Base-by-base conservation (phyloP, 352 stramenopile species). In the Pelagophyceae sp. region DNA sequence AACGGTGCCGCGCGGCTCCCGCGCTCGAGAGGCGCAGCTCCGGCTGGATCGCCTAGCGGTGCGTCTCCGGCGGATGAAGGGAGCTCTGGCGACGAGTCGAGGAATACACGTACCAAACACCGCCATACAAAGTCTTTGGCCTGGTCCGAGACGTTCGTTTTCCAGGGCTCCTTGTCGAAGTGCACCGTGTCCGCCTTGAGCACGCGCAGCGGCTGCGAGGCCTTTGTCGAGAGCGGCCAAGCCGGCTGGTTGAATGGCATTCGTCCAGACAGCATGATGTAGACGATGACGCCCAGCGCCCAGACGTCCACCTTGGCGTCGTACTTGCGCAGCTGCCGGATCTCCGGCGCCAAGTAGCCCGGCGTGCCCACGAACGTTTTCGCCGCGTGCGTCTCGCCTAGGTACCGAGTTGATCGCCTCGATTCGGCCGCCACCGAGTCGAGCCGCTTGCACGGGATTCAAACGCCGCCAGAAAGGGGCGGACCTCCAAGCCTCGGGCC, bases 341-440 rank as follows among this genome's bases (percentile, higher is more conserved):
- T 88, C 83, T 97, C 92, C 2, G 92, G 91, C 23, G 90, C 93
- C 90, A 97, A 96, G 91, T 91, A 97, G 79, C 95, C 96, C 23
- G 90, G 90, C 54, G 92, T 97, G 5, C 92, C 92, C 1, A 96
- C 92, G 17, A 96, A 93, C 1, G 89, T 87, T 20, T 83, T 86
- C 27, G 85, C 45, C 11, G 45, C 78, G 61, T 87, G 88, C 35
- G n/a, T n/a, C n/a, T n/a, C n/a, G n/a, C n/a, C n/a, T 75, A 72
- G 60, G 82, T 40, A n/a, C n/a, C n/a, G n/a, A n/a, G n/a, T n/a
- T n/a, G n/a, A n/a, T n/a, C n/a, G n/a, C n/a, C n/a, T n/a, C n/a
- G n/a, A n/a, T n/a, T n/a, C n/a, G n/a, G n/a, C n/a, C n/a, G n/a
- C n/a, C n/a, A n/a, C n/a, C n/a, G n/a, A n/a, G n/a, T n/a, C n/a